Evolutionary conservation across 2,329 filamentous ascomycete genomes (phyloP).

Genomic region (Colletotrichum spinosum): DNA sequence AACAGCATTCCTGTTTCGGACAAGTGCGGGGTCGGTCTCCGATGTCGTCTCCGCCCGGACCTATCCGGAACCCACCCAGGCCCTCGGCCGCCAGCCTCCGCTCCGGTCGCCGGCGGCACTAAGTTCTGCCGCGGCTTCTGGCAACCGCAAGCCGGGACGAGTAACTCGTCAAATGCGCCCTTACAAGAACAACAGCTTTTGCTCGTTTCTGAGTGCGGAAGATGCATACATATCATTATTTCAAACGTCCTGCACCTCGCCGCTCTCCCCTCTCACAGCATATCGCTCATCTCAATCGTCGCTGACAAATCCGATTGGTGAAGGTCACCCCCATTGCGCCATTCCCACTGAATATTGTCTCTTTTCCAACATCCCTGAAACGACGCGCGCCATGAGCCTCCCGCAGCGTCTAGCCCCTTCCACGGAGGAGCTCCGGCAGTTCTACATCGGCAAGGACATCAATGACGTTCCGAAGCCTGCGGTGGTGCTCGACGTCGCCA

Average conservation of each 20-base stretch:
- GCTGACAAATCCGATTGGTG: constrained; percentile 2
- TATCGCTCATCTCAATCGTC: accelerated
- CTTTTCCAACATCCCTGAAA: background rate
- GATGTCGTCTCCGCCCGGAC: constrained; percentile 9
- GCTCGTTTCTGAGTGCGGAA: too few species aligned
- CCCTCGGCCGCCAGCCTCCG: background rate
- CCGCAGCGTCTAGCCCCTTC: constrained; percentile 38
- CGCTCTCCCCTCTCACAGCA: too few species aligned
- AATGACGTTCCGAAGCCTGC: constrained; percentile 63
- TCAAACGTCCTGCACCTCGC: too few species aligned
- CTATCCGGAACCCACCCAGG: too few species aligned
- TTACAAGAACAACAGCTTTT: background rate
- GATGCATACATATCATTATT: too few species aligned
- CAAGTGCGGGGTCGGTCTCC: constrained; percentile 26
- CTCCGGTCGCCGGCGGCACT: constrained; percentile 6
- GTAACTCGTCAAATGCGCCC: background rate
- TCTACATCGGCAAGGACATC: constrained; percentile 44
- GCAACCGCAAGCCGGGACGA: background rate
- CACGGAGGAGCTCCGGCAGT: constrained; percentile 37
- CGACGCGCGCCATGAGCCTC: constrained; percentile 12
- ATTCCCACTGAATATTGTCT: constrained; percentile 1
- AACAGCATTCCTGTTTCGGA: background rate
- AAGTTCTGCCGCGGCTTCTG: constrained; percentile 7
- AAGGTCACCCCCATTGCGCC: background rate
- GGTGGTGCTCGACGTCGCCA: constrained; percentile 65